Evolutionary conservation across 371 early-diverging fungal species (phyloP).

Genomic region (Lichtheimia ornata): DNA sequence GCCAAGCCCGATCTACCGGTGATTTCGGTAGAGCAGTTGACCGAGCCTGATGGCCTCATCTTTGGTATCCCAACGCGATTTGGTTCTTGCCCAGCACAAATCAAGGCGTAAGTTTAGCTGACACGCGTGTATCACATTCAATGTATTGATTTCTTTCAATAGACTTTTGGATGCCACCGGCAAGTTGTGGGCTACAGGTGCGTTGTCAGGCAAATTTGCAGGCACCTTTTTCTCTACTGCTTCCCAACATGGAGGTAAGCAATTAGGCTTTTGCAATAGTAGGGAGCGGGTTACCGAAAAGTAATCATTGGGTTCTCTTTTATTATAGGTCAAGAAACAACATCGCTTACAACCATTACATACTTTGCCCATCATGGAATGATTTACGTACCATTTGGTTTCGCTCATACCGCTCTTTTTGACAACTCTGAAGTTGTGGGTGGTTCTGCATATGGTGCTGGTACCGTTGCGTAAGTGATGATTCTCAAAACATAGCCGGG

Average conservation of each 20-base stretch:
- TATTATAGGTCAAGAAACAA: conserved; percentile 67
- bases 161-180: conserved; percentile 70
- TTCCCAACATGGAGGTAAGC: conserved; percentile 59
- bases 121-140: too few species aligned
- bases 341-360: conserved; percentile 68
- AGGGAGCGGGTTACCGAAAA: too few species aligned
- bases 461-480: conserved; percentile 50
- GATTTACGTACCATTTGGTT: conserved; percentile 77
- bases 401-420: conserved; percentile 46
- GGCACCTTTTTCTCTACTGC: conserved; percentile 72
- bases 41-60: conserved; percentile 76
- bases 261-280: conserved; percentile 17
- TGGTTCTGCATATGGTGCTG: conserved; percentile 77
- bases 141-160: neutral
- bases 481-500: neutral
- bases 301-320: too few species aligned
- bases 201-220: conserved; percentile 64
- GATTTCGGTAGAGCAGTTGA: conserved; percentile 58
- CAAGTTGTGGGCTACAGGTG: conserved; percentile 69
- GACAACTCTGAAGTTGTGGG: conserved; percentile 63
- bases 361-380: conserved; percentile 84
- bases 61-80: conserved; percentile 76
- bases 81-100: conserved; percentile 76
- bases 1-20: conserved; percentile 64
- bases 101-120: conserved; percentile 54